A percentile compares a stretch with the other conserved stretches of the same genome.
These are phyloP conservation scores for Cymbopogon flexuosus DNA, from an alignment of 202 grass and related monocot genomes.

Conservation along the genomic window DNA sequence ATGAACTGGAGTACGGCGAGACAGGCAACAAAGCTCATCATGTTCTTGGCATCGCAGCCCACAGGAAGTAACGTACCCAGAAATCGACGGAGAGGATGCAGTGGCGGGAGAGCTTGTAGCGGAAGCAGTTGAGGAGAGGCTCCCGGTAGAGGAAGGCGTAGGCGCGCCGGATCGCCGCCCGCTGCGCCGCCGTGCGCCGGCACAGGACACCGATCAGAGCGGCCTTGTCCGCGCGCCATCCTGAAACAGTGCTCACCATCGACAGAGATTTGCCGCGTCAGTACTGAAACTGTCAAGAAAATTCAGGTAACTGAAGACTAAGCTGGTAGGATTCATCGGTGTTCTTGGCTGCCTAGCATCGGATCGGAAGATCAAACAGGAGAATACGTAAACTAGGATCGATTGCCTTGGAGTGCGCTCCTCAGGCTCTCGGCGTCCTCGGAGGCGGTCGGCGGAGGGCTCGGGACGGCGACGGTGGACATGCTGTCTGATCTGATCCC, in stretches of 20 bases:
- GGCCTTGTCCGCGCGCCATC: constrained; percentile 71
- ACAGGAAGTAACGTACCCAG: constrained; percentile 28
- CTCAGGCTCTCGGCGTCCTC: constrained; percentile 52
- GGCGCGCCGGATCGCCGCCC: constrained; percentile 50
- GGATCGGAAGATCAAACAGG: too few relatives aligned
- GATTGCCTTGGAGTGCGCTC: constrained; percentile 59
- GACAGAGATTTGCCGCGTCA: not conserved
- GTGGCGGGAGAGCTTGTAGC: constrained; percentile 42
- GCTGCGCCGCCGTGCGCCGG: constrained; percentile 53
- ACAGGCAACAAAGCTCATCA: too few relatives aligned
- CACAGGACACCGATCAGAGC: constrained; percentile 43
- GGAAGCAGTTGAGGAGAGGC: constrained; percentile 59
- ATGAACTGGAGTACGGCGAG: too few relatives aligned
- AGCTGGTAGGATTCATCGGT: not conserved
- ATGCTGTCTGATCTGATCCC: constrained; percentile 22
- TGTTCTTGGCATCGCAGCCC: too few relatives aligned
- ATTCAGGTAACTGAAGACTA: not conserved
- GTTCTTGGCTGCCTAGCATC: too few relatives aligned
- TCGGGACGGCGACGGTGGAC: constrained; percentile 49
- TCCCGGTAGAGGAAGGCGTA: constrained; percentile 60
- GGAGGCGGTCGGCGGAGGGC: constrained; percentile 31
- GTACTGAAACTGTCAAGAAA: too few relatives aligned
- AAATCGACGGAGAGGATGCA: constrained; percentile 50
- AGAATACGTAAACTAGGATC: too few relatives aligned
- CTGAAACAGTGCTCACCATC: constrained; percentile 11